A percentile compares a stretch with the other conserved stretches of the same genome.
These are phyloP conservation scores for Cryptococcus floricola DNA, from an alignment of 1,284 basidiomycete species.

Conservation along the genomic window DNA sequence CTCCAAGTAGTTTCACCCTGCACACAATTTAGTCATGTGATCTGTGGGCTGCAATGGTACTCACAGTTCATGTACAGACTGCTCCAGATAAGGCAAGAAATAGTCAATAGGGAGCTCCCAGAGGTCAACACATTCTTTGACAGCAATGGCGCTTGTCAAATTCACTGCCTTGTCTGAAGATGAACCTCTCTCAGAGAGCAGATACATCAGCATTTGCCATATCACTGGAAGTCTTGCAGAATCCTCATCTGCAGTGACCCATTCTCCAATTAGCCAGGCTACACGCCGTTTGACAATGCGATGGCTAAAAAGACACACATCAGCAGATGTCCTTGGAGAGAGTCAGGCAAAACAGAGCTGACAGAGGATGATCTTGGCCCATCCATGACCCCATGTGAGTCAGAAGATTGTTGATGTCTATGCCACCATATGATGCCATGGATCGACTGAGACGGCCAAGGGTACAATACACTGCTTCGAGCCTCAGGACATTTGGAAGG, in stretches of 20 bases:
- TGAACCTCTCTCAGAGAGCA: conserved; percentile 63
- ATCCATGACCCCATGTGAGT: conserved; percentile 33
- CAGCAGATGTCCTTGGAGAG: not conserved
- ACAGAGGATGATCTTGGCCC: conserved; percentile 36
- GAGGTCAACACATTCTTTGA: conserved; percentile 69
- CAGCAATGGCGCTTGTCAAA: conserved; percentile 68
- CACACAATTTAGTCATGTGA: not conserved
- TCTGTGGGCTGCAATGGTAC: conserved; percentile 3
- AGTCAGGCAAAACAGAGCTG: conserved; percentile 4
- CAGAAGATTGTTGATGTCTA: conserved; percentile 41
- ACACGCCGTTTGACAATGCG: conserved; percentile 83
- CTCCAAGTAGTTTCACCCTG: conserved; percentile 58
- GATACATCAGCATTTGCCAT: conserved; percentile 74
- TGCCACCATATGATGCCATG: conserved; percentile 49
- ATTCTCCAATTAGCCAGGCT: conserved; percentile 84
- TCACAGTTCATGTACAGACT: conserved; percentile 42
- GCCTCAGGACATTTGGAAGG: conserved; percentile 65
- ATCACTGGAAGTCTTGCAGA: conserved; percentile 62
- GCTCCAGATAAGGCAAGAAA: conserved; percentile 44
- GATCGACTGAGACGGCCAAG: conserved; percentile 72
- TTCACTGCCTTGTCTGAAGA: conserved; percentile 77
- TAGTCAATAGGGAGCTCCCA: conserved; percentile 26
- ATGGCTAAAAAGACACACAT: conserved; percentile 54
- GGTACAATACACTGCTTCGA: conserved; percentile 83
- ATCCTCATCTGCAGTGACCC: conserved; percentile 61